phyloP scores from a whole-genome alignment of 2,329 filamentous ascomycete species.

The Ploettnerulaceae sp. region DNA sequence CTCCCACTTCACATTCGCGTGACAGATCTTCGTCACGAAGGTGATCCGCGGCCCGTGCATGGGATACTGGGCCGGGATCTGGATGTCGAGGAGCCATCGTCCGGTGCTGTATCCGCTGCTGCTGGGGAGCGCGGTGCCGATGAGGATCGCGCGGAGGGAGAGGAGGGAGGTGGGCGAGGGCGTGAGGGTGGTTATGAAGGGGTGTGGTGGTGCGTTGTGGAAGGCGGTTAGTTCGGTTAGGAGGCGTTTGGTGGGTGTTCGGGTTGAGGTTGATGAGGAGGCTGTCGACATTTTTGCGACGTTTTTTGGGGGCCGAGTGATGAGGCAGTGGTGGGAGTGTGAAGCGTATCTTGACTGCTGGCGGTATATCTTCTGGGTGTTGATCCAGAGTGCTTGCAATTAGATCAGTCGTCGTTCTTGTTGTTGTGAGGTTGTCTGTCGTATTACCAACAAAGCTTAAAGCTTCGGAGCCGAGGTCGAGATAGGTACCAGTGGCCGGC shows the following conservation, averaged over 20 bases:
- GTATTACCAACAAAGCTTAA: too few species aligned
- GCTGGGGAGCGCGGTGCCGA: slow-evolving; percentile 37
- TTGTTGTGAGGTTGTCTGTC: too few species aligned
- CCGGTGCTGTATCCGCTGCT: slow-evolving; percentile 45
- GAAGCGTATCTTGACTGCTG: too few species aligned
- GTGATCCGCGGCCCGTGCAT: slow-evolving; percentile 68
- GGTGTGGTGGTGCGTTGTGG: slow-evolving; percentile 43
- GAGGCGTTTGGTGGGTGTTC: slow-evolving; percentile 49
- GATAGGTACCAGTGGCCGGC: too few species aligned
- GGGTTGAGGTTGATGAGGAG: not conserved
- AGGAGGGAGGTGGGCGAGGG: too few species aligned
- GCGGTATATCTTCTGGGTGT: too few species aligned
- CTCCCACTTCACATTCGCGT: slow-evolving; percentile 70
- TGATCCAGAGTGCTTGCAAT: too few species aligned
- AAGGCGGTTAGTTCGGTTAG: slow-evolving; percentile 50
- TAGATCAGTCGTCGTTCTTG: too few species aligned
- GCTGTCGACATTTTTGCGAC: not conserved
- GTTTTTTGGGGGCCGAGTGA: not conserved
- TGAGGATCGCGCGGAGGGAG: too few species aligned
- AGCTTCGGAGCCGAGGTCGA: too few species aligned
- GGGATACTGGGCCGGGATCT: slow-evolving; percentile 74
- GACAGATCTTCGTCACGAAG: slow-evolving; percentile 81
- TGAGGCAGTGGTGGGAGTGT: not conserved
- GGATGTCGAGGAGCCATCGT: slow-evolving; percentile 76
- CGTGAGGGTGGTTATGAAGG: slow-evolving; percentile 52